Evolutionary conservation across 202 grass and related monocot species (phyloP).

Genomic region (Zoysia matrella): DNA sequence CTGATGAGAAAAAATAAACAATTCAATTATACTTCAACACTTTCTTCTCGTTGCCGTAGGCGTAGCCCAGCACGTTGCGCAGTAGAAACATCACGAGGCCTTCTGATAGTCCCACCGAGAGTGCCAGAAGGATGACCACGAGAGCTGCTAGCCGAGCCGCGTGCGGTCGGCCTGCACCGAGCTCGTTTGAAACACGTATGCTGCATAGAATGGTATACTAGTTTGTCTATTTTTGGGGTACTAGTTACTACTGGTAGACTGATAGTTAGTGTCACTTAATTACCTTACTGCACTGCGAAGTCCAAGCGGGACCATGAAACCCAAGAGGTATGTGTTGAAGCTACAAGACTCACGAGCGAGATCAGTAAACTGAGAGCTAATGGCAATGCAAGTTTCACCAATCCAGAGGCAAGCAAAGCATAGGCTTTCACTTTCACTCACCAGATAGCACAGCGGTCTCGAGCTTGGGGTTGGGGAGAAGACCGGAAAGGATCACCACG

Average conservation of each 20-base stretch:
- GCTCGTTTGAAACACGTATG: not conserved
- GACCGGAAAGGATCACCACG: no score
- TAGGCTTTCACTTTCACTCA: no score
- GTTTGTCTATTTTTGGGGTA: no score
- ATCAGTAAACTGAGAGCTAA: not conserved
- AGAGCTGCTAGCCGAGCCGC: not conserved
- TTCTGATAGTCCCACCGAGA: not conserved
- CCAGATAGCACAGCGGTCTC: no score
- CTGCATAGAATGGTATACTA: not conserved
- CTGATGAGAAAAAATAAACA: no score
- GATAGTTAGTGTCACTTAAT: not conserved
- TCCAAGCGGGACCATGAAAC: not conserved
- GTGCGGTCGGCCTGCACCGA: not conserved
- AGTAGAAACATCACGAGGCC: not conserved
- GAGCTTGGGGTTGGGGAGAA: no score
- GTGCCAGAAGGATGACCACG: not conserved
- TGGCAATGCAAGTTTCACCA: no score
- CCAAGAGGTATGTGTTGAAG: conserved; percentile 2
- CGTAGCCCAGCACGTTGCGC: not conserved
- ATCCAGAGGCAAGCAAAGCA: no score
- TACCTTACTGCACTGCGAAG: not conserved
- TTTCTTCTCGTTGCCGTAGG: no score
- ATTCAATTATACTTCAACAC: no score
- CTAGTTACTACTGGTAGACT: no score
- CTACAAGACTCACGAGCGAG: not conserved